A percentile compares a stretch with the other conserved stretches of the same genome.
These are phyloP conservation scores for Triglochin maritima DNA, from an alignment of 106 monocot species.

Conservation along the genomic window DNA sequence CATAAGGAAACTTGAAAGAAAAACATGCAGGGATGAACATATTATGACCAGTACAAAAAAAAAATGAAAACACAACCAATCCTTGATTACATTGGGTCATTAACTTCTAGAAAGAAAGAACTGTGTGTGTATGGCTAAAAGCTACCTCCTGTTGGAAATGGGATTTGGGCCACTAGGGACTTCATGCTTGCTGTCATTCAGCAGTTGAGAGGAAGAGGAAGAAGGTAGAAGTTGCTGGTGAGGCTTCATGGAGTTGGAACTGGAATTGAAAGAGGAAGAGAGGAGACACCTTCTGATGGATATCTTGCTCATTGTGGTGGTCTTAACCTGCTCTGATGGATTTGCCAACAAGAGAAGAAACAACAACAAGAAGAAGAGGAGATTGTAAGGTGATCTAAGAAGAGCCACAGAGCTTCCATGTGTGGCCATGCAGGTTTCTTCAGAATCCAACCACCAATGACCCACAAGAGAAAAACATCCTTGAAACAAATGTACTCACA, in stretches of 20 bases:
- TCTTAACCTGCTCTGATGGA: constrained; percentile 3
- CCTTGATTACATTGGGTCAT: too few species aligned
- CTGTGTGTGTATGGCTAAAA: background rate
- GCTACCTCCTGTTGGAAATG: constrained; percentile 25
- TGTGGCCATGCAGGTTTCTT: constrained; percentile 15
- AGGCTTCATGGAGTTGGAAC: constrained; percentile 9
- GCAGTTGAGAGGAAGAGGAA: background rate
- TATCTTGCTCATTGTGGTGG: constrained; percentile 1
- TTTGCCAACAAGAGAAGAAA: constrained; percentile 1
- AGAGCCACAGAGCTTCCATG: background rate
- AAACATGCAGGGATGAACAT: too few species aligned
- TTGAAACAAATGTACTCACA: constrained; percentile 5
- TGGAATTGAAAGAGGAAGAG: background rate
- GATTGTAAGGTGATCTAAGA: background rate
- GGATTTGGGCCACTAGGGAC: constrained; percentile 46
- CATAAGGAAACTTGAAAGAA: too few species aligned
- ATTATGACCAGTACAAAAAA: too few species aligned
- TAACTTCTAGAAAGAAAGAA: too few species aligned
- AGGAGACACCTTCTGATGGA: constrained; percentile 3
- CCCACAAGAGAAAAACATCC: constrained; percentile 16
- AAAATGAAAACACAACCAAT: too few species aligned
- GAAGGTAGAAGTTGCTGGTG: background rate
- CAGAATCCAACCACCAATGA: constrained; percentile 1
- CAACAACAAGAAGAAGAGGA: constrained; percentile 1
- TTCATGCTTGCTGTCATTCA: constrained; percentile 28